Percentiles rank a stretch among this genome's conserved stretches.
Conservation (phyloP, 208 protist species). For the Naegleria gruberi region DNA sequence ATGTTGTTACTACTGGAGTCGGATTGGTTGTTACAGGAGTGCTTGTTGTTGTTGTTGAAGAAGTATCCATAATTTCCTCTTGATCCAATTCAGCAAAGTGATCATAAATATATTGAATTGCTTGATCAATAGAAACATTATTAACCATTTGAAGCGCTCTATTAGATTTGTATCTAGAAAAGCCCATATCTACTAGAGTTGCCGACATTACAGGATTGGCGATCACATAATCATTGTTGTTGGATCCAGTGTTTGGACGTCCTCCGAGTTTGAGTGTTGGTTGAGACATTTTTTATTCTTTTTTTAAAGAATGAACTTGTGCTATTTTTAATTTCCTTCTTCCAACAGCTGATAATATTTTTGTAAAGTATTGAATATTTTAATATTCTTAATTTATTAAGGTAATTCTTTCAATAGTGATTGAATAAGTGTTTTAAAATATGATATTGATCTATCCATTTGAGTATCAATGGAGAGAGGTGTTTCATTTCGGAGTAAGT, state of each 20-base stretch:
- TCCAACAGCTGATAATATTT: no score
- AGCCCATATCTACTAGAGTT: not conserved
- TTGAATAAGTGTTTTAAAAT: not conserved
- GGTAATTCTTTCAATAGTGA: no score
- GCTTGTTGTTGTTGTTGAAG: not conserved
- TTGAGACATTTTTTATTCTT: no score
- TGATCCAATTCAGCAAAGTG: not conserved
- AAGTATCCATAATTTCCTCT: not conserved
- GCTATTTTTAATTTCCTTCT: no score
- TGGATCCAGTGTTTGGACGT: not conserved
- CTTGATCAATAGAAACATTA: not conserved
- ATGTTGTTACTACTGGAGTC: not conserved
- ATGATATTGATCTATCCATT: not conserved
- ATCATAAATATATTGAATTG: slow-evolving; percentile 3
- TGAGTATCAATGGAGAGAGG: not conserved
- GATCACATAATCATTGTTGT: not conserved
- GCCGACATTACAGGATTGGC: not conserved
- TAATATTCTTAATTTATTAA: no score
- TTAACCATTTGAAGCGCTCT: not conserved
- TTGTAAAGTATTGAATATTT: no score
- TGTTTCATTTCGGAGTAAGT: not conserved
- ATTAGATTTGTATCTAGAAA: not conserved
- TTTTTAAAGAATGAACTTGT: no score
- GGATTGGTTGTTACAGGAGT: not conserved
- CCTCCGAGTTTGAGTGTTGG: not conserved